Percentiles rank a stretch among this genome's conserved stretches.
Conservation (phyloP, 2,329 filamentous ascomycete genomes). For the Trichophyton schoenleinii region DNA sequence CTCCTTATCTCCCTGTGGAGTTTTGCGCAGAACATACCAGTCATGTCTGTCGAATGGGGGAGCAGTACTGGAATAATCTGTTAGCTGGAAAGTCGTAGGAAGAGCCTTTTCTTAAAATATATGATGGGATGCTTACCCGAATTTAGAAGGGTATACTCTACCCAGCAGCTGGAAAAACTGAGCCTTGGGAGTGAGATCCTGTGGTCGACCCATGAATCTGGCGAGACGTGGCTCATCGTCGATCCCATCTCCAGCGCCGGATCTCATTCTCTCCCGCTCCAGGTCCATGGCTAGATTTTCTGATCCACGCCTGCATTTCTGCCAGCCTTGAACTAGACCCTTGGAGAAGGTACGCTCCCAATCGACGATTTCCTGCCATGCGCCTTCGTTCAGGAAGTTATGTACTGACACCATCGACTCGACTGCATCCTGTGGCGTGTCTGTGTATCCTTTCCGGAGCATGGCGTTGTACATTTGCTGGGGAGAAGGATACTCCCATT, state of each 20-base stretch:
- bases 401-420: conserved; percentile 96
- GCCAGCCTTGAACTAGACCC: conserved; percentile 61
- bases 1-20: conserved; percentile 56
- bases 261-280: conserved; percentile 37
- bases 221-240: conserved; percentile 56
- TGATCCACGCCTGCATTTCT: conserved; percentile 61
- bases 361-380: conserved; percentile 85
- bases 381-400: conserved; percentile 96
- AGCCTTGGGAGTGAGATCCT: conserved; percentile 84
- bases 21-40: conserved; percentile 75
- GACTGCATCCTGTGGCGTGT: conserved; percentile 85
- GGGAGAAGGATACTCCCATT: conserved; percentile 96
- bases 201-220: conserved; percentile 77
- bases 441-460: conserved; percentile 86
- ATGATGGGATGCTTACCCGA: conserved; percentile 44
- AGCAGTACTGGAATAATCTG: conserved; percentile 45
- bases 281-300: conserved; percentile 47
- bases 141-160: conserved; percentile 65
- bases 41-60: conserved; percentile 95
- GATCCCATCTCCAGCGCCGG: conserved; percentile 18
- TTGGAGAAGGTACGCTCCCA: conserved; percentile 80
- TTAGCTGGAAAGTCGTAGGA: background rate
- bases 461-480: conserved; percentile 99
- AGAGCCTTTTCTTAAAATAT: background rate
- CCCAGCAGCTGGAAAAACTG: conserved; percentile 70